Evolutionary conservation across 768 basidiomycete species (phyloP), one percentile per base, ranked within the genome.

Genomic region (Galerina sulciceps): DNA sequence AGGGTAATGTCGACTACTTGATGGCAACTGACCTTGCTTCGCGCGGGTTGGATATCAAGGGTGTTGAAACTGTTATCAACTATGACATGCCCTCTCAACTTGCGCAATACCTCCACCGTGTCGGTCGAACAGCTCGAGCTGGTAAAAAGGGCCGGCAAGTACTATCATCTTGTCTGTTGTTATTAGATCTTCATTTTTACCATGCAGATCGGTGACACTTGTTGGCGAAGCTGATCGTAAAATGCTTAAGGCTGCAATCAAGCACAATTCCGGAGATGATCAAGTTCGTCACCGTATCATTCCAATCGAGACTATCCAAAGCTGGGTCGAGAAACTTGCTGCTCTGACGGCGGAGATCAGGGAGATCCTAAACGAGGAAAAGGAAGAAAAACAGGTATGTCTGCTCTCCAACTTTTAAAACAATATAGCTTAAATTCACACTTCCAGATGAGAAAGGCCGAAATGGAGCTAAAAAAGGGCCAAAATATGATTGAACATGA

Each of bases 21-120:
- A 90, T 99, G 82, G 96, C 96, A 2, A 99, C 97, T 0, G 97
- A 99, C 71, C 78, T 99, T 36, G 97, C 97, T 34, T 92, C 95
- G 55, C 88, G 95, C 59, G 93, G 97, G 73, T 81, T 99, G 26
- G 96, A 99, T 75, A 97, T 99, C 79, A 96, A 96, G 71, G 96
- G 96, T 14, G 89, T 98, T 22, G 93, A 99, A 69, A 95, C 94
- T 2, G 94, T 99, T 61, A 95, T 99, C 72, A 99, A 99, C 74
- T 99, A 96, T 70, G 97, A 99, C 71, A 97, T 99, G 96, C 97
- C 97, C 10, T 83, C 85, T 17, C 91, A 95, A 68, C 78, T 98
- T 35, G 87, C 92, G 8, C 94, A 95, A 67, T 99, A 99, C 75
- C 83, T 98, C 34, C 97, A 99, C 72, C 91, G 97, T 58, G 96